phyloP scores from a whole-genome alignment of 306 rosid genomes.

The Cicer pinnatifidum region DNA sequence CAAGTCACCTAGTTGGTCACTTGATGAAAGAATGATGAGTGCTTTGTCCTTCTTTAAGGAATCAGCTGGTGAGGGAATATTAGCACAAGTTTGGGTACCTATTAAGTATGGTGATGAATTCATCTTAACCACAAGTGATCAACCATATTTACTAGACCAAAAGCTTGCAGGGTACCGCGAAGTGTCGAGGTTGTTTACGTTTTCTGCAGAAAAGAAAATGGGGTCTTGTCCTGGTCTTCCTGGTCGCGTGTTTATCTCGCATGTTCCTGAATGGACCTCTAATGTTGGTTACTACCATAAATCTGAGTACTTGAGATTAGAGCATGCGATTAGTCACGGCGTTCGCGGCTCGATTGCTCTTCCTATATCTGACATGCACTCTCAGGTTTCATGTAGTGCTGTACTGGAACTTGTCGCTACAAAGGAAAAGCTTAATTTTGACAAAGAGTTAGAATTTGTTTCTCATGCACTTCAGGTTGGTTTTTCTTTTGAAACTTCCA shows the following conservation, averaged over 20 bases:
- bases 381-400: constrained; percentile 69
- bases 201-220: constrained; percentile 63
- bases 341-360: constrained; percentile 88
- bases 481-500: constrained; percentile 40
- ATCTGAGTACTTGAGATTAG: constrained; percentile 72
- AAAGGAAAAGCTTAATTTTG: constrained; percentile 72
- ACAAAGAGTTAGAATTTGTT: constrained; percentile 75
- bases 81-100: constrained; percentile 98
- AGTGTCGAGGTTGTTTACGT: constrained; percentile 77
- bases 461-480: constrained; percentile 72
- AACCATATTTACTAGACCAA: constrained; percentile 92
- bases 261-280: constrained; percentile 95
- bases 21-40: constrained; percentile 88
- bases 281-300: constrained; percentile 75
- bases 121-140: constrained; percentile 83
- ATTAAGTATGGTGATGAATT: constrained; percentile 63
- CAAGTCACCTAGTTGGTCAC: constrained; percentile 60
- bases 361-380: constrained; percentile 59
- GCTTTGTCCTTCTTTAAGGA: constrained; percentile 83
- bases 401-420: constrained; percentile 87
- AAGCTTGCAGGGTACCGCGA: constrained; percentile 88
- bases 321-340: constrained; percentile 74
- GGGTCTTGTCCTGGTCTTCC: constrained; percentile 76
- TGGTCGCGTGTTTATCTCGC: constrained; percentile 83
- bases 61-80: constrained; percentile 77